These are phyloP conservation scores for Dipteronia dyeriana DNA, from an alignment of 345 rosid genomes.

Conservation along the genomic window DNA sequence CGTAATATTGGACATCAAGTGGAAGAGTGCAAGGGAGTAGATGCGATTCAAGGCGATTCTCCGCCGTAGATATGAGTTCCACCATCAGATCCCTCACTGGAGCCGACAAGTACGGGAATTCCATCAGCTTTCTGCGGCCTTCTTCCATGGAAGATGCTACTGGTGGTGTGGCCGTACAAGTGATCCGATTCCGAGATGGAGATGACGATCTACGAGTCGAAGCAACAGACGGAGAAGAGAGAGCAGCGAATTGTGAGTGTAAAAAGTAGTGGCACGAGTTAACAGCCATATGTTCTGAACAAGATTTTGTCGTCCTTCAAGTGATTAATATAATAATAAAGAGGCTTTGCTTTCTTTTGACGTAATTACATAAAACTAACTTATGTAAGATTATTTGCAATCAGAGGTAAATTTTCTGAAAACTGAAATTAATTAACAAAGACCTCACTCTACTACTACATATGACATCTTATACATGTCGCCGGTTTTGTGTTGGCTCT, in stretches of 20 bases:
- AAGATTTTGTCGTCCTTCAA: too few relatives aligned
- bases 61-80: conserved; percentile 64
- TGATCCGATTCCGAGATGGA: conserved; percentile 17
- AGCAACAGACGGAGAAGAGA: conserved; percentile 12
- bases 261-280: conserved; percentile 28
- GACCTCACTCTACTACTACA: too few relatives aligned
- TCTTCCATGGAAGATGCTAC: conserved; percentile 37
- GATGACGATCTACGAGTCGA: conserved; percentile 5
- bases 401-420: too few relatives aligned
- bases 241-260: conserved; percentile 16
- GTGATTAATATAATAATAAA: too few relatives aligned
- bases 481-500: too few relatives aligned
- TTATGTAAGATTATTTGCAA: too few relatives aligned
- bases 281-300: conserved; percentile 42
- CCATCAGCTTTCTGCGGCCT: conserved; percentile 49
- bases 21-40: conserved; percentile 71
- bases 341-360: too few relatives aligned
- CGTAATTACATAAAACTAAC: too few relatives aligned
- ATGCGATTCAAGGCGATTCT: conserved; percentile 53
- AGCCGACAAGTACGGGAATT: conserved; percentile 59
- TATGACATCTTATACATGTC: too few relatives aligned
- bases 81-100: conserved; percentile 58
- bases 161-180: conserved; percentile 24
- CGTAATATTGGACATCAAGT: conserved; percentile 54
- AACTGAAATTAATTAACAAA: too few relatives aligned